Base-by-base conservation (phyloP, 106 monocot genomes). In the Iris macrosiphon region DNA sequence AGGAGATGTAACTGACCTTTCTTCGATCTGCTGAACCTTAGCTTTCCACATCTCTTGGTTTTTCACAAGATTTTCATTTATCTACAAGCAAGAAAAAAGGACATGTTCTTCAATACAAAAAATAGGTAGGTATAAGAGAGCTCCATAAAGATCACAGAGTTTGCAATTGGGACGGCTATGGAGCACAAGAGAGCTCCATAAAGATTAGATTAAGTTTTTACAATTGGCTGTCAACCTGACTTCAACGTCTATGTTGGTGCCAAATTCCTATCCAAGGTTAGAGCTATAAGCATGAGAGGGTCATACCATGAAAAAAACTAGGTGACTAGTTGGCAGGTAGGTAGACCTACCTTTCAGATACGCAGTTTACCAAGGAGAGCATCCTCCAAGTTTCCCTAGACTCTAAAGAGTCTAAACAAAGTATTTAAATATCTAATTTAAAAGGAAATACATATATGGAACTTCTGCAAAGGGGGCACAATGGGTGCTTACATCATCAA, bases 11-110 rank as follows among this genome's bases (percentile, higher is more conserved):
- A 65, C 5, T 11, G 3, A 92, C 92, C 86, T 86, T 61, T 76
- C 59, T 67, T 86, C 76, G 3, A 67, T 61, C 45, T 92, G 74
- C 40, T 4, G 32, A 61, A 82, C 55, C 40, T 68, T 86, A 20
- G 49, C 49, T 33, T 57, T 79, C 82, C 79, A 86, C 72, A 74
- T 76, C 38, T 82, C 76, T 69, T 74, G 70, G 56, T 92, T 86
- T 56, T 69, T 82, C 40, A 60, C 18, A 67, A 92, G 79, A 68
- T 64, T 92, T 45, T 86, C 82, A 62, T 86, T 75, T 38, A 92
- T 65, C 92, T 86, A 32, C 41, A 56, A 16, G 3, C 50, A 63
- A 25, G 6, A 48, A 61, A 65, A 17, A 9, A 6, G 15, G 37
- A 3, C 19, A 20, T 15, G 24, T 35, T 10, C 44, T 30, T 49